Evolutionary conservation across 2,329 filamentous ascomycete species (phyloP).

Genomic region (Colletotrichum sp.): DNA sequence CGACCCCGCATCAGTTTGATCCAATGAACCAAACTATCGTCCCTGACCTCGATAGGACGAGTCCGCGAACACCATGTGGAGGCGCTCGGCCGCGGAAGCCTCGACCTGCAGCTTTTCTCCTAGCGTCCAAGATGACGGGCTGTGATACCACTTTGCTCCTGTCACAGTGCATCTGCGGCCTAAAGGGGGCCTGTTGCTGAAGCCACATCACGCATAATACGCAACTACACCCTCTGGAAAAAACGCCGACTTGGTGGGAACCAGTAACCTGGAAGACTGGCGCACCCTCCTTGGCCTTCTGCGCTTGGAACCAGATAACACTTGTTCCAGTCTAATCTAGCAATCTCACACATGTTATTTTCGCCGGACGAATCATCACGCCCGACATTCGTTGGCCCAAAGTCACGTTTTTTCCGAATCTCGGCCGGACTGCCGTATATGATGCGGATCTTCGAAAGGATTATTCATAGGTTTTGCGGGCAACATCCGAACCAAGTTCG

Average conservation of each 20-base stretch:
- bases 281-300: not conserved
- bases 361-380: not conserved
- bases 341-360: not conserved
- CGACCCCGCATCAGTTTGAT: not conserved
- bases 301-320: not conserved
- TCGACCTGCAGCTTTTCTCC: constrained; percentile 13
- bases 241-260: not conserved
- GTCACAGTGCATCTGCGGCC: not conserved
- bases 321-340: not conserved
- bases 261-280: constrained; percentile 1
- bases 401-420: not conserved
- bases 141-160: not conserved
- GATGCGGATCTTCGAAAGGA: not conserved
- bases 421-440: not conserved
- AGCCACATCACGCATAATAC: not conserved
- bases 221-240: not conserved
- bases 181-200: not conserved
- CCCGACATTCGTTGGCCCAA: not conserved
- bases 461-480: not conserved
- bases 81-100: not conserved
- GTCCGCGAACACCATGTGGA: not conserved
- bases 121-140: not conserved
- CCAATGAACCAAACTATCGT: not conserved
- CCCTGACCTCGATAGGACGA: not conserved
- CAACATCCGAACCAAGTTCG: not conserved